phyloP scores from a whole-genome alignment of 2,329 filamentous ascomycete genomes.

The Fusarium xyrophilum region DNA sequence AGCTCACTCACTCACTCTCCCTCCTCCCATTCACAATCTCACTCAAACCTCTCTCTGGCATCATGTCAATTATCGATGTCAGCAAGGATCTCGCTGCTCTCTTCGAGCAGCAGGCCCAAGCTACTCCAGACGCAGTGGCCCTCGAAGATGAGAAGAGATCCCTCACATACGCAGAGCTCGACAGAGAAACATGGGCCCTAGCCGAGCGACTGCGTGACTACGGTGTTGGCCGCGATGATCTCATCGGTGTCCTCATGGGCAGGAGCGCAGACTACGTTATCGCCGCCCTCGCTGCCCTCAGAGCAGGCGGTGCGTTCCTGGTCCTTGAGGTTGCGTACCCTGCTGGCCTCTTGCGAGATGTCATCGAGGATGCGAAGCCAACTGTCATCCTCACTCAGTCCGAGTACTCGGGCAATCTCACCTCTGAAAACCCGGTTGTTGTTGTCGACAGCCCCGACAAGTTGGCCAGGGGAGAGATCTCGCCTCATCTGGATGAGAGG shows the following conservation, averaged over 20 bases:
- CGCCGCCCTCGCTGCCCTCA: slow-evolving; percentile 77
- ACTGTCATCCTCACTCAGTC: slow-evolving; percentile 73
- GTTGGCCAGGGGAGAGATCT: slow-evolving; percentile 36
- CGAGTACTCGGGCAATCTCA: slow-evolving; percentile 70
- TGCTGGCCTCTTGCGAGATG: slow-evolving; percentile 74
- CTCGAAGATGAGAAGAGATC: slow-evolving; percentile 72
- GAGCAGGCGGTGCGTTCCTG: slow-evolving; percentile 80
- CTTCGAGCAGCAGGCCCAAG: slow-evolving; percentile 71
- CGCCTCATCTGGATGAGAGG: slow-evolving; percentile 49
- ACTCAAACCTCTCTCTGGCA: slow-evolving; percentile 3
- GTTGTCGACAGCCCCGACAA: slow-evolving; percentile 61
- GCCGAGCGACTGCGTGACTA: slow-evolving; percentile 68
- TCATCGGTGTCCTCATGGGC: slow-evolving; percentile 78
- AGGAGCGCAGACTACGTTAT: slow-evolving; percentile 82
- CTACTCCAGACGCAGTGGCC: slow-evolving; percentile 72
- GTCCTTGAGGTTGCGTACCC: slow-evolving; percentile 83
- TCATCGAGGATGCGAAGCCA: slow-evolving; percentile 77
- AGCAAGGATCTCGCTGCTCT: slow-evolving; percentile 75
- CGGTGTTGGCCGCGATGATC: slow-evolving; percentile 74
- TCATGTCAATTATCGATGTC: slow-evolving; percentile 72
- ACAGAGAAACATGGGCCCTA: slow-evolving; percentile 70
- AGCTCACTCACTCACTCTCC: background rate
- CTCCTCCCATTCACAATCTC: slow-evolving; percentile 4
- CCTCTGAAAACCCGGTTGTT: slow-evolving; percentile 67
- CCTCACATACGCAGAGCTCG: slow-evolving; percentile 77